Evolutionary conservation across 306 rosid genomes (phyloP), one percentile per base, ranked within the genome.

Genomic region (Sophora flavescens): DNA sequence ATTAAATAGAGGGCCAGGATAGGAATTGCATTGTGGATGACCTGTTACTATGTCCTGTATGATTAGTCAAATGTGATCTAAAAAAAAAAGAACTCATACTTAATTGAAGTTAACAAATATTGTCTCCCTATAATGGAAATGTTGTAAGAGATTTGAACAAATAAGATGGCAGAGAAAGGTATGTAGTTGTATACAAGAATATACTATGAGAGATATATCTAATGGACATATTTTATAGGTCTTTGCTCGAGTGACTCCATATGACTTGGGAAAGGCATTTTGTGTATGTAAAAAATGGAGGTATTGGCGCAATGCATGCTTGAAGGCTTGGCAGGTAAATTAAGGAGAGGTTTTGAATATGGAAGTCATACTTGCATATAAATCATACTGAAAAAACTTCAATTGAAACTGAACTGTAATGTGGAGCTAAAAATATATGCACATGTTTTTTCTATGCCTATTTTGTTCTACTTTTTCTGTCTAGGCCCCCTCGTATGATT

Each of bases 281-380:
- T 95, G 97, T 63, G 97, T 95, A 10, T 95, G 98, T 82, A 91
- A 96, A 58, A 95, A 95, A 81, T 95, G 98, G 98, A 83, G 89
- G 85, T 90, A 92, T 82, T 95, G 97, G 98, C 96, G 97, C 82
- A 84, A 56, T 77, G 93, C 97, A 39, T 95, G 97, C 87, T 84
- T 95, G 75, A 95, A 92, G 91, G 98, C 92, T 79, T 95, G 98
- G 98, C 98, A 92, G 98, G 98, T 95, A 91, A 80, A 69, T 45
- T 63, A 77, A 51, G 54, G 69, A 15, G 71, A 56, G 59, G 77
- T 53, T 71, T 79, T 63, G 70, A 57, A 51, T 63, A 17, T 54
- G 57, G 77, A 72, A 14, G 52, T 66, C 45, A 53, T 74, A 16
- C 39, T n/a, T 78, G 70, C 63, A n/a, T 65, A 54, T 33, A 75